phyloP scores from a whole-genome alignment of 306 rosid species.

The Rosa rugosa region DNA sequence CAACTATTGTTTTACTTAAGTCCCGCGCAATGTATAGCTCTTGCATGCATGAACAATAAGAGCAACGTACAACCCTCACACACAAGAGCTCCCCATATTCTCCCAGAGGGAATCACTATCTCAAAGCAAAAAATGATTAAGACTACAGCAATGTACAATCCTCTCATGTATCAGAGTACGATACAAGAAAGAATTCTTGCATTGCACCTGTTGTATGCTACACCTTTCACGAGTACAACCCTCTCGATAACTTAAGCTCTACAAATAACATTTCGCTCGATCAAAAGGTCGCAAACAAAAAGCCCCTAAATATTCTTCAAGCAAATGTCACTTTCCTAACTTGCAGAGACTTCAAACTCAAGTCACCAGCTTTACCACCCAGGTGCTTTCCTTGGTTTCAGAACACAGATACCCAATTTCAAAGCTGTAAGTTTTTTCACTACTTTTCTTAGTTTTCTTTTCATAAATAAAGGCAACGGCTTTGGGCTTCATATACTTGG shows the following conservation, averaged over 20 bases:
- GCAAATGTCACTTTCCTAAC: constrained; percentile 6
- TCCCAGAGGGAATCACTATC: background rate
- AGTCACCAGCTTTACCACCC: background rate
- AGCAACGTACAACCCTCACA: background rate
- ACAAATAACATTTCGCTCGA: background rate
- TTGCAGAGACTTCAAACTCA: background rate
- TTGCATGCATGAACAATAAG: background rate
- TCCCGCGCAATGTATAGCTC: background rate
- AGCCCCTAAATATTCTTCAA: background rate
- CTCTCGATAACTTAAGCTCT: background rate
- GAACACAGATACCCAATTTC: background rate
- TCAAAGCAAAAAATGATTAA: background rate
- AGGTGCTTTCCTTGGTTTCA: background rate
- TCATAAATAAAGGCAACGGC: background rate
- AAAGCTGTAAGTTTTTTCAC: background rate
- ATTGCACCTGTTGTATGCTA: background rate
- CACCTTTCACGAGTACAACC: background rate
- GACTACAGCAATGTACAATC: background rate
- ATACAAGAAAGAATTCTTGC: background rate
- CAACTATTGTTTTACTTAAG: background rate
- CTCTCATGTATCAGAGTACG: background rate
- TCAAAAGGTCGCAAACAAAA: background rate
- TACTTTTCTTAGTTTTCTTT: background rate
- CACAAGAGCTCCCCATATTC: too few species aligned
- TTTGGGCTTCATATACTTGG: background rate